Evolutionary conservation across 768 basidiomycete species (phyloP).

Genomic region (Infundibulicybe gibba): DNA sequence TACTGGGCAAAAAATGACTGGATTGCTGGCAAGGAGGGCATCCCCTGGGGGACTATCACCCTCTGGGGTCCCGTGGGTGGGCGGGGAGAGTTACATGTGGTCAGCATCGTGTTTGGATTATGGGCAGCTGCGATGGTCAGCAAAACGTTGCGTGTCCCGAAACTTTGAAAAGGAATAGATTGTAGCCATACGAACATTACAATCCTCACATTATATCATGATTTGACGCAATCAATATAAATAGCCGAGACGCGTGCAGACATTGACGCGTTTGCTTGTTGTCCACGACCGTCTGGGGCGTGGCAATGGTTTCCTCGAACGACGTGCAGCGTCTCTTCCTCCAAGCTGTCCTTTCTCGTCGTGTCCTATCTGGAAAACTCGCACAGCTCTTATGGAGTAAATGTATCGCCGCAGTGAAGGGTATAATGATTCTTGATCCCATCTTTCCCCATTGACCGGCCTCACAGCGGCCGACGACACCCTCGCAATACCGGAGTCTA

Average conservation of each 20-base stretch:
- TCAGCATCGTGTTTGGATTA: slow-evolving; percentile 68
- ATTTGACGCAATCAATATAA: too few relatives aligned
- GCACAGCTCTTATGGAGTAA: slow-evolving; percentile 66
- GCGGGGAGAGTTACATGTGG: slow-evolving; percentile 81
- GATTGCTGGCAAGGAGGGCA: slow-evolving; percentile 73
- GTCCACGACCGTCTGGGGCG: slow-evolving; percentile 12
- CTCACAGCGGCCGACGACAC: slow-evolving; percentile 47
- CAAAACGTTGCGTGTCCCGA: slow-evolving; percentile 90
- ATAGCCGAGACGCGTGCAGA: too few relatives aligned
- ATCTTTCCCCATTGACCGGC: slow-evolving; percentile 4
- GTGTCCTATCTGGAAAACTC: slow-evolving; percentile 59
- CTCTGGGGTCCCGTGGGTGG: slow-evolving; percentile 72
- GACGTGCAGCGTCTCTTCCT: slow-evolving; percentile 78
- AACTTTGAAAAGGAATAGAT: slow-evolving; percentile 37
- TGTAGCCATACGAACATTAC: too few relatives aligned
- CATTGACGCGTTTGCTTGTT: slow-evolving; percentile 14
- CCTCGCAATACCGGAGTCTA: slow-evolving; percentile 39
- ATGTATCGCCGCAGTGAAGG: slow-evolving; percentile 63
- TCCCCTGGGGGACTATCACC: slow-evolving; percentile 72
- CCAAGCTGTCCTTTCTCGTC: slow-evolving; percentile 73
- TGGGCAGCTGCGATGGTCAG: slow-evolving; percentile 99
- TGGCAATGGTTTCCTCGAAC: slow-evolving; percentile 39
- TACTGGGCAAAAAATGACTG: slow-evolving; percentile 84
- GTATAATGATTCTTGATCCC: slow-evolving; percentile 28
- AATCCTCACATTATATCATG: too few relatives aligned